Evolutionary conservation across 108 stramenopile genomes (phyloP).

Genomic region (Skeletonema potamos): DNA sequence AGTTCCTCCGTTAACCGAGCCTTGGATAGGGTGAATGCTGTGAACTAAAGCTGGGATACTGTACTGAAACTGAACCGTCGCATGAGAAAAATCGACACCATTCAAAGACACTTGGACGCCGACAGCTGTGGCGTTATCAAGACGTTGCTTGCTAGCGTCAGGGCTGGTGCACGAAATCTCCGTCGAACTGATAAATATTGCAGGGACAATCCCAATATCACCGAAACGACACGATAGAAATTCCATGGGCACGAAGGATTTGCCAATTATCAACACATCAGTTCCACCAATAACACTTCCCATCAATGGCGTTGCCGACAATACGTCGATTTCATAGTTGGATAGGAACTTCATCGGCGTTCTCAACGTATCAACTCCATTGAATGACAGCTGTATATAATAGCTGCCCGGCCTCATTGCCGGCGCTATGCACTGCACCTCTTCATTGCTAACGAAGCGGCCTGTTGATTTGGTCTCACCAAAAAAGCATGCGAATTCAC

Average conservation of each 20-base stretch:
- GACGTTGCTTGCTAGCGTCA: not conserved
- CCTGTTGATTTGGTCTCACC: not conserved
- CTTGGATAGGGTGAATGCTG: slow-evolving; percentile 20
- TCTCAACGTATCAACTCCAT: slow-evolving; percentile 12
- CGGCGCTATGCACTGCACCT: slow-evolving; percentile 13
- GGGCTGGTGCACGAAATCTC: slow-evolving; percentile 29
- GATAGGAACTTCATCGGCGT: slow-evolving; percentile 3
- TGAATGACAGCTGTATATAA: not conserved
- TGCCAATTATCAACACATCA: slow-evolving; percentile 33
- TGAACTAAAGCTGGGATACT: slow-evolving; percentile 9
- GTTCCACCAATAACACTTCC: slow-evolving; percentile 32
- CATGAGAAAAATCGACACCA: slow-evolving; percentile 35
- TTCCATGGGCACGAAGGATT: slow-evolving; percentile 29
- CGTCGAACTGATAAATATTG: slow-evolving; percentile 15
- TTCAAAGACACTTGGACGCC: slow-evolving; percentile 33
- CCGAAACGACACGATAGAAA: slow-evolving; percentile 29
- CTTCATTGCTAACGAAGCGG: not conserved
- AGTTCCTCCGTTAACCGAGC: slow-evolving; percentile 37
- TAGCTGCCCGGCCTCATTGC: slow-evolving; percentile 6
- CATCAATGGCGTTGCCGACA: slow-evolving; percentile 17
- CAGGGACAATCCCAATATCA: slow-evolving; percentile 11
- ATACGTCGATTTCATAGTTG: slow-evolving; percentile 23
- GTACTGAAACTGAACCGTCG: slow-evolving; percentile 13
- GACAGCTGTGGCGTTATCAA: not conserved
- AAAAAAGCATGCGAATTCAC: slow-evolving; percentile 18